A percentile compares a stretch with the other conserved stretches of the same genome.
These are phyloP conservation scores for Globisporangium parvum DNA, from an alignment of 352 stramenopile genomes.

Conservation along the genomic window DNA sequence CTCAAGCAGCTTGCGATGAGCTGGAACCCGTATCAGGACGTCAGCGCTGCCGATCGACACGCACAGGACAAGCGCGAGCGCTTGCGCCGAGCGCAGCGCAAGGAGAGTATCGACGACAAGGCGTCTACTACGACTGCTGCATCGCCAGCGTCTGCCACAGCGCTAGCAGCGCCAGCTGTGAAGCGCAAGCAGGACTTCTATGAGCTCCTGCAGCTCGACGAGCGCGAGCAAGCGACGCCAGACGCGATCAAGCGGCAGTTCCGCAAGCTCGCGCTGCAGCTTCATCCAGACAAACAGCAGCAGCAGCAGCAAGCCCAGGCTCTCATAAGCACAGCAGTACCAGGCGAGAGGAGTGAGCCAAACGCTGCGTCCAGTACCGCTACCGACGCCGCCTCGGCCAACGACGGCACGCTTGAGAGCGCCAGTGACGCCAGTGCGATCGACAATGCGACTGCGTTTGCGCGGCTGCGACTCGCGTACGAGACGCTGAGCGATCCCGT, in stretches of 20 bases:
- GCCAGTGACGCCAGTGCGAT: slow-evolving; percentile 1
- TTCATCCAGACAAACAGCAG: slow-evolving; percentile 67
- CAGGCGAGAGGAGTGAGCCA: too few species aligned
- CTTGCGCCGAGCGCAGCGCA: slow-evolving; percentile 3
- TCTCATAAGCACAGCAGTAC: too few species aligned
- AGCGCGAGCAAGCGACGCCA: slow-evolving; percentile 14
- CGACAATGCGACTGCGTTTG: slow-evolving; percentile 46
- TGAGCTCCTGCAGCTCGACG: slow-evolving; percentile 39
- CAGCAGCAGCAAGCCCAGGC: slow-evolving; percentile 18
- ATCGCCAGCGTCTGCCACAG: neutral
- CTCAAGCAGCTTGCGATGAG: slow-evolving; percentile 47
- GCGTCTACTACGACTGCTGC: neutral
- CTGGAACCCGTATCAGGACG: slow-evolving; percentile 79
- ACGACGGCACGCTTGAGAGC: slow-evolving; percentile 7
- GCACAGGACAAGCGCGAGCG: slow-evolving; percentile 12
- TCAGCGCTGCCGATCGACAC: slow-evolving; percentile 17
- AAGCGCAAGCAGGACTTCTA: slow-evolving; percentile 54
- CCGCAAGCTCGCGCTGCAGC: slow-evolving; percentile 45
- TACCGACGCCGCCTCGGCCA: neutral
- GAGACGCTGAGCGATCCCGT: slow-evolving; percentile 64
- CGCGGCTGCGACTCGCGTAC: slow-evolving; percentile 57
- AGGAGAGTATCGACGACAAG: neutral
- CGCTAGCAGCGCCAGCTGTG: neutral
- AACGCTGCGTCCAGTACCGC: neutral
- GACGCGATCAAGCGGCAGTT: slow-evolving; percentile 68